Percentiles rank a stretch among this genome's conserved stretches.
Evolutionary conservation across 1,139 yeast genomes (phyloP).

Genomic region (Diutina pseudorugosa): DNA sequence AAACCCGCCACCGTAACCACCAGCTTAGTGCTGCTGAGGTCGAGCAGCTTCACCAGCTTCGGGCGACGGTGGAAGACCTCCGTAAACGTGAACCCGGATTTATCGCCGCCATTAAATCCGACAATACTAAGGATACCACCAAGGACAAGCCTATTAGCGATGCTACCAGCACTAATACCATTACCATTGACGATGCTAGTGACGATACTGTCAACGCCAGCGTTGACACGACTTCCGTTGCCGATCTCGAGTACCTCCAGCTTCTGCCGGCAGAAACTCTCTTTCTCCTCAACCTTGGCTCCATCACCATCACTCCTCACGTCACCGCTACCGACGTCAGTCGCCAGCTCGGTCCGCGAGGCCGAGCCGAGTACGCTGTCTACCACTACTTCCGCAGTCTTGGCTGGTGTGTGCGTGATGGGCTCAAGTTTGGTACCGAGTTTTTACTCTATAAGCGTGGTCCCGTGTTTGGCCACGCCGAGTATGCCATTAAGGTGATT

Average conservation of each 20-base stretch:
- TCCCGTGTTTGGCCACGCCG: constrained; percentile 94
- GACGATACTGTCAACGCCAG: neutral
- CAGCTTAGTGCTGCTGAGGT: constrained; percentile 15
- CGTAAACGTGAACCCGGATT: too few species aligned
- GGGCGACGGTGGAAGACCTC: constrained; percentile 14
- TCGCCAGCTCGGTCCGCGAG: neutral
- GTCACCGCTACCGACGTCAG: neutral
- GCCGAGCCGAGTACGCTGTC: constrained; percentile 42
- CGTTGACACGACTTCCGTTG: constrained; percentile 10
- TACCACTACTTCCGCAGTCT: constrained; percentile 80
- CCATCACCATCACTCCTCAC: constrained; percentile 2
- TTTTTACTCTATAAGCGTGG: constrained; percentile 75
- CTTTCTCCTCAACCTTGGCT: constrained; percentile 46
- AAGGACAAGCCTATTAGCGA: constrained; percentile 3
- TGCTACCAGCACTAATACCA: too few species aligned
- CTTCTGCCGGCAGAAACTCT: constrained; percentile 67
- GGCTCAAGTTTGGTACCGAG: constrained; percentile 85
- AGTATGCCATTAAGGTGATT: constrained; percentile 50
- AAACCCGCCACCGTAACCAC: constrained; percentile 17
- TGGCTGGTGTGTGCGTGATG: constrained; percentile 94
- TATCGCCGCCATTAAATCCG: too few species aligned
- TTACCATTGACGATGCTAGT: neutral
- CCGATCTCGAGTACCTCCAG: constrained; percentile 55
- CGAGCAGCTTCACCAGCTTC: constrained; percentile 16
- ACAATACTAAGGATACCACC: too few species aligned